Evolutionary conservation across 768 basidiomycete species (phyloP).

Genomic region (Plicaturopsis crispa): DNA sequence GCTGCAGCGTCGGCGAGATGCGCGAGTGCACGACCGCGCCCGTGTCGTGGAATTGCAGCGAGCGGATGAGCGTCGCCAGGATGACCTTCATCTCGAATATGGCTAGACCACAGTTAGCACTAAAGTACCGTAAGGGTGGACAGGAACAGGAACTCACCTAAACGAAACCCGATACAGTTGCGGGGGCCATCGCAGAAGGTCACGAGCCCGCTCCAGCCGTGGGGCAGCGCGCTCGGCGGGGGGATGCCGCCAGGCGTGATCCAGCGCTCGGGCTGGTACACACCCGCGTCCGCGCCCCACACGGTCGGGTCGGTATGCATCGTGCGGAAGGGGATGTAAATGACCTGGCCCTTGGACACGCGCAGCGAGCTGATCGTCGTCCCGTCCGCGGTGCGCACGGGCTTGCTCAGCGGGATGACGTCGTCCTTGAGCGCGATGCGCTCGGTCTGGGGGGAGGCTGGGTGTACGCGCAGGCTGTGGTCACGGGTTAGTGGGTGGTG

Average conservation of each 20-base stretch:
- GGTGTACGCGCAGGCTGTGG: slow-evolving; percentile 23
- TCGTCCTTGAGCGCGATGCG: slow-evolving; percentile 24
- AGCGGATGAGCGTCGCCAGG: slow-evolving; percentile 25
- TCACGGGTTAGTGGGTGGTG: no score
- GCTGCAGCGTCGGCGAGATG: slow-evolving; percentile 28
- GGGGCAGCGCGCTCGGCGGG: slow-evolving; percentile 13
- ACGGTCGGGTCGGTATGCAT: slow-evolving; percentile 16
- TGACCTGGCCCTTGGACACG: slow-evolving; percentile 14
- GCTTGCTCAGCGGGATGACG: slow-evolving; percentile 23
- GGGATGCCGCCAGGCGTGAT: slow-evolving; percentile 15
- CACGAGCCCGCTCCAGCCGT: slow-evolving; percentile 21
- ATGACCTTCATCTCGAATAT: slow-evolving; percentile 33
- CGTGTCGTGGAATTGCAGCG: slow-evolving; percentile 28
- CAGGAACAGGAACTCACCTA: slow-evolving; percentile 9
- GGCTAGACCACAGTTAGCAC: slow-evolving; percentile 10
- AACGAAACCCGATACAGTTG: slow-evolving; percentile 23
- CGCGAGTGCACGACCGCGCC: slow-evolving; percentile 19
- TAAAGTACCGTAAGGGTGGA: background rate
- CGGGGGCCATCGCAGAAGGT: slow-evolving; percentile 26
- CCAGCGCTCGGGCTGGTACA: slow-evolving; percentile 25
- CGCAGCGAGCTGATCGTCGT: slow-evolving; percentile 6
- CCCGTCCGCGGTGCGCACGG: slow-evolving; percentile 14
- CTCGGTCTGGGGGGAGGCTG: slow-evolving; percentile 22
- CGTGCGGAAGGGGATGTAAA: slow-evolving; percentile 17
- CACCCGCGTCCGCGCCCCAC: slow-evolving; percentile 21